These are phyloP conservation scores for Solanum appendiculatum DNA, from an alignment of 257 asterid genomes.

Conservation along the genomic window DNA sequence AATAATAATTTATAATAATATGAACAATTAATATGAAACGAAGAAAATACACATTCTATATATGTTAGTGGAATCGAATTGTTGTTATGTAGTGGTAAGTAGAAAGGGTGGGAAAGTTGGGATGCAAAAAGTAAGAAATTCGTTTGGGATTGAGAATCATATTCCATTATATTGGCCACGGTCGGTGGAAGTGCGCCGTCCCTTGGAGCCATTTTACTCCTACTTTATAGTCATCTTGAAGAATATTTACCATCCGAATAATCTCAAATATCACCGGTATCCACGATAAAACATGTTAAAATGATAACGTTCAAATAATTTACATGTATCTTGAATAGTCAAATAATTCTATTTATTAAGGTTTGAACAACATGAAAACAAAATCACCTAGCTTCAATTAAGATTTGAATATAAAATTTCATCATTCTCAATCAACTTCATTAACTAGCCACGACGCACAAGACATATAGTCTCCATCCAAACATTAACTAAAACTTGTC, in stretches of 20 bases:
- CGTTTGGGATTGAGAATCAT: neutral
- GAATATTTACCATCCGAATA: neutral
- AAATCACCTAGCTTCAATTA: neutral
- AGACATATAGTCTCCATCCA: neutral
- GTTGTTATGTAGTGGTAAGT: no score
- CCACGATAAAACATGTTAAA: no score
- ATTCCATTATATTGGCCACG: neutral
- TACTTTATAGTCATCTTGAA: neutral
- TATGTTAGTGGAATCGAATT: neutral
- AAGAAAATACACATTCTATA: no score
- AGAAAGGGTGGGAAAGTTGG: neutral
- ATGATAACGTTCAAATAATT: no score
- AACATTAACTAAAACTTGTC: neutral
- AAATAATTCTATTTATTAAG: neutral
- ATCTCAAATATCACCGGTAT: no score
- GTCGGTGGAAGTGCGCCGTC: neutral
- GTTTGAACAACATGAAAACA: neutral
- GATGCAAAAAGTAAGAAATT: neutral
- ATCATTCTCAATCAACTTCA: neutral
- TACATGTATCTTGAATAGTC: no score
- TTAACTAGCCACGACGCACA: no score
- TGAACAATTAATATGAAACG: no score
- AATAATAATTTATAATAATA: no score
- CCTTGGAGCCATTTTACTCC: neutral
- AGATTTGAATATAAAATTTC: neutral